Conservation (phyloP, 345 rosid genomes). For the Eucalyptus tenuipes region DNA sequence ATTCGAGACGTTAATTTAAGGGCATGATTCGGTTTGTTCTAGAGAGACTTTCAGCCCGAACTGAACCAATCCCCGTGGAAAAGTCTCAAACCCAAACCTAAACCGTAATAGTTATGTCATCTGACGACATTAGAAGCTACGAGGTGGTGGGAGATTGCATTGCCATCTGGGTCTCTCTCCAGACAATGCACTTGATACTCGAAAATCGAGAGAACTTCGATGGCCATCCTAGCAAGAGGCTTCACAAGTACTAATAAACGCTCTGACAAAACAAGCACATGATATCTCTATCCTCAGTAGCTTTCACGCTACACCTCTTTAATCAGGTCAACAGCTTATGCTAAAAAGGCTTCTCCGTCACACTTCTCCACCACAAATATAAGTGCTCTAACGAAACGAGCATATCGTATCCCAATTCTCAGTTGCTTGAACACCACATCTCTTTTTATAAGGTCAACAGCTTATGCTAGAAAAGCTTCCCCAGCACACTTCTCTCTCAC, state of each 20-base stretch:
- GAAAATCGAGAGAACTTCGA: neutral
- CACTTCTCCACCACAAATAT: neutral
- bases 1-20: neutral
- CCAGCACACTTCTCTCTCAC: neutral
- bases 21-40: neutral
- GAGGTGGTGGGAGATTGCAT: neutral
- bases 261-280: neutral
- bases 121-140: neutral
- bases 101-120: neutral
- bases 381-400: neutral
- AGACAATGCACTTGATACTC: neutral
- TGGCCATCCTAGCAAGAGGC: neutral
- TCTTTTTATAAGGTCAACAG: neutral
- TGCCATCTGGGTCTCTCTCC: neutral
- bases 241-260: neutral
- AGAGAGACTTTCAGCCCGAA: neutral
- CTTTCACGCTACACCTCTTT: slow-evolving; percentile 14
- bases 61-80: neutral
- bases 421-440: slow-evolving; percentile 17
- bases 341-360: slow-evolving; percentile 8
- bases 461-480: slow-evolving; percentile 11
- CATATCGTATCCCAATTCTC: neutral
- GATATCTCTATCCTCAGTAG: neutral
- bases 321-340: neutral
- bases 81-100: neutral